Evolutionary conservation across 768 basidiomycete genomes (phyloP).

Genomic region (Kwoniella heveanensis): DNA sequence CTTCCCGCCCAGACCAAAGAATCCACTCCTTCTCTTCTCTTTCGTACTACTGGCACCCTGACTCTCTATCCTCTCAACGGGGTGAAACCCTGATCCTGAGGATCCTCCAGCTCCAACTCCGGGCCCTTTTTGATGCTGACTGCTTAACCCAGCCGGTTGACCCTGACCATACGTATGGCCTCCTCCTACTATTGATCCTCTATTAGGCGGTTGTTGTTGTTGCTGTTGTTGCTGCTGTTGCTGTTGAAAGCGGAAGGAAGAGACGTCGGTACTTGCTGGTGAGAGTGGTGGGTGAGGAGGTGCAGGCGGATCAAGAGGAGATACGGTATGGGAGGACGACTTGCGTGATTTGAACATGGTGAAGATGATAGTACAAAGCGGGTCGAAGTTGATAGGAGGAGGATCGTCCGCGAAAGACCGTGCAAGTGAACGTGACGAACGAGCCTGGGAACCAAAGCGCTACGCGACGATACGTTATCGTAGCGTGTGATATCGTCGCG

Average conservation of each 20-base stretch:
- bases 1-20: constrained; percentile 46
- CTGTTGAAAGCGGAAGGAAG: constrained; percentile 2
- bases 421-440: background rate
- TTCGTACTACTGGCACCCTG: constrained; percentile 13
- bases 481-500: background rate
- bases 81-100: background rate
- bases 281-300: constrained; percentile 20
- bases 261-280: constrained; percentile 17
- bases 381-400: no score
- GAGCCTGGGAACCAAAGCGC: background rate
- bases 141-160: background rate
- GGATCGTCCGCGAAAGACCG: no score
- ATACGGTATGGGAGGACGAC: constrained; percentile 20
- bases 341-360: constrained; percentile 42
- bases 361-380: background rate
- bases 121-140: background rate
- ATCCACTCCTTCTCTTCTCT: constrained; percentile 45
- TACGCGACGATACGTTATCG: no score
- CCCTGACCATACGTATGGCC: constrained; percentile 6
- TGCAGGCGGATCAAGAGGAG: constrained; percentile 36
- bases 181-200: no score
- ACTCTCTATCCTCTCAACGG: constrained; percentile 10
- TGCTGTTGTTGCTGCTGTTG: constrained; percentile 22
- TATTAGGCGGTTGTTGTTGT: no score
- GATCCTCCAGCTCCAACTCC: constrained; percentile 7